Conservation (phyloP, 805 yeast genomes). For the Teunomyces cretensis region DNA sequence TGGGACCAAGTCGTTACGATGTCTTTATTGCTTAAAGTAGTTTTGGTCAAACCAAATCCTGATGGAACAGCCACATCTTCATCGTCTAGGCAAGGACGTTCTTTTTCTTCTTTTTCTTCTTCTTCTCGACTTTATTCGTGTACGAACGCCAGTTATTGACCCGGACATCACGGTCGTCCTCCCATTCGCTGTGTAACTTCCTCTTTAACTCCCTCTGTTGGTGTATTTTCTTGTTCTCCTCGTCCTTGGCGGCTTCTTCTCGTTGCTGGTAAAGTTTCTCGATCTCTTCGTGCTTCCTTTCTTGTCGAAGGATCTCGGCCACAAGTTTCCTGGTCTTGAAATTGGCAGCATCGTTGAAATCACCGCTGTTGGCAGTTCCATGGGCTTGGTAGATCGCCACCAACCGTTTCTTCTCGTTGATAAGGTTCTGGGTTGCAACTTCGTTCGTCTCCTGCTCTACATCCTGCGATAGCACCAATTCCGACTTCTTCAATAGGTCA, state of each 20-base stretch:
- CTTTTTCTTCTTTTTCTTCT: constrained; percentile 43
- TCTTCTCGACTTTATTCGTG: constrained; percentile 42
- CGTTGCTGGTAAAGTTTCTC: constrained; percentile 27
- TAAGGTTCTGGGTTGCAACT: constrained; percentile 10
- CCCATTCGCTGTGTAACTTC: constrained; percentile 55
- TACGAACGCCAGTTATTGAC: constrained; percentile 62
- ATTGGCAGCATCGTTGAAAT: constrained; percentile 24
- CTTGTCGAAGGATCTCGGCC: constrained; percentile 44
- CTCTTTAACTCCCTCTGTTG: constrained; percentile 42
- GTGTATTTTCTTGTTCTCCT: constrained; percentile 30
- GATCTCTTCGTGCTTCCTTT: constrained; percentile 25
- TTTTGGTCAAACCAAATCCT: too few relatives aligned
- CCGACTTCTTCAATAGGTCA: constrained; percentile 57
- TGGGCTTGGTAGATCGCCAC: constrained; percentile 25
- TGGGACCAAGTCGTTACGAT: too few relatives aligned
- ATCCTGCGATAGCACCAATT: constrained; percentile 28
- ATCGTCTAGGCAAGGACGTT: constrained; percentile 39
- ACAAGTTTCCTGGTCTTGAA: constrained; percentile 33
- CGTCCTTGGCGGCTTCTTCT: constrained; percentile 23
- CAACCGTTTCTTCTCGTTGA: constrained; percentile 21
- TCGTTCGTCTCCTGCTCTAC: constrained; percentile 3
- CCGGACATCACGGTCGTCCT: constrained; percentile 54
- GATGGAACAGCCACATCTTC: too few relatives aligned
- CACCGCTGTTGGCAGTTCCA: constrained; percentile 1
- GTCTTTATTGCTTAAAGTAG: too few relatives aligned